Evolutionary conservation across 2,329 filamentous ascomycete species (phyloP).

Genomic region (Neofusicoccum sp.): DNA sequence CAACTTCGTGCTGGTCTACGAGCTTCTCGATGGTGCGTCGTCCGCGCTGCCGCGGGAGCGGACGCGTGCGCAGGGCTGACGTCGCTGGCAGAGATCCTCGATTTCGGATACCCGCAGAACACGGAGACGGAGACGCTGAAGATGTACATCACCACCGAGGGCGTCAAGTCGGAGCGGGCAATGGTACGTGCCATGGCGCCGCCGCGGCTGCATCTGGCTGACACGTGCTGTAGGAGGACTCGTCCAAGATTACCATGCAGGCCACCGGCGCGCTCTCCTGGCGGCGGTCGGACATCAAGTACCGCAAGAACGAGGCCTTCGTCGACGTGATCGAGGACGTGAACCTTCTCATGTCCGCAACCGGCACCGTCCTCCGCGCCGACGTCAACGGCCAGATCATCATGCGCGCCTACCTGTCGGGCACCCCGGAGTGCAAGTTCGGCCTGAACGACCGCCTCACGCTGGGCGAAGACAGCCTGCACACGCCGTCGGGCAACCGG

Average conservation of each 20-base stretch:
- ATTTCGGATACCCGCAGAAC: slow-evolving; percentile 98
- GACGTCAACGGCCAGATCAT: slow-evolving; percentile 97
- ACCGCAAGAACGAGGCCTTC: slow-evolving; percentile 99
- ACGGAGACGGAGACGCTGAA: slow-evolving; percentile 98
- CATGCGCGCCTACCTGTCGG: slow-evolving; percentile 96
- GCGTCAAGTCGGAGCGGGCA: slow-evolving; percentile 86
- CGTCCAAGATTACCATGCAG: slow-evolving; percentile 98
- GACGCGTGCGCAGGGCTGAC: background rate
- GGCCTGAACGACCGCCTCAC: slow-evolving; percentile 94
- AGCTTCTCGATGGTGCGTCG: slow-evolving; percentile 81
- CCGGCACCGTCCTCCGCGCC: slow-evolving; percentile 88
- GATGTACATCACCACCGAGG: slow-evolving; percentile 99
- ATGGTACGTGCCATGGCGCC: slow-evolving; percentile 46
- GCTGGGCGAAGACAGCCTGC: slow-evolving; percentile 68
- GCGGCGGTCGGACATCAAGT: slow-evolving; percentile 96
- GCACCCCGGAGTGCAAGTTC: slow-evolving; percentile 98
- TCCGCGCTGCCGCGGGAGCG: background rate
- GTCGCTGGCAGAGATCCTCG: slow-evolving; percentile 76
- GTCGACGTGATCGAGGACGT: slow-evolving; percentile 99
- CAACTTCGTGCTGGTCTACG: slow-evolving; percentile 98
- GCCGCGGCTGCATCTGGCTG: slow-evolving; percentile 18
- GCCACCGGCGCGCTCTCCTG: slow-evolving; percentile 95
- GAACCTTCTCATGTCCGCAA: slow-evolving; percentile 98
- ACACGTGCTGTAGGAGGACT: slow-evolving; percentile 66
- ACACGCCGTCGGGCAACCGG: slow-evolving; percentile 70